Evolutionary conservation across 331 rosid genomes (phyloP), one percentile per base, ranked within the genome.

Genomic region (Saraca asoca): DNA sequence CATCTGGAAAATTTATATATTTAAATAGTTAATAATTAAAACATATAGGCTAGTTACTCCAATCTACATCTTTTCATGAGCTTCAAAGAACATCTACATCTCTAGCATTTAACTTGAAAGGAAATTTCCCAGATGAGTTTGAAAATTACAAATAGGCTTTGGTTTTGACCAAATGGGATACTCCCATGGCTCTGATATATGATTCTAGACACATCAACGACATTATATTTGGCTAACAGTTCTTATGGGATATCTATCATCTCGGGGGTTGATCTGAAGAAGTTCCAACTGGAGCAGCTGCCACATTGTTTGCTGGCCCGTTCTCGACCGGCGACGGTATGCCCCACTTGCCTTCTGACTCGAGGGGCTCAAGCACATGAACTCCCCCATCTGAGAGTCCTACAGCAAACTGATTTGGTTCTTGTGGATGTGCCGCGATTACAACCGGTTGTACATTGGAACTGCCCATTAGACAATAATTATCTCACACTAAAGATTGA

Each of bases 341-440:
- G 0, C 97, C 97, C 97, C 97, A 91, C 79, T 88, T 91, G 59
- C 89, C 95, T 78, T 91, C 97, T 0, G 95, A 82, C 54, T 91
- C 97, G 0, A 85, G 89, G 6, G 97, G 97, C 73, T 91, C 97
- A 56, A 88, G 85, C 38, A 91, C 97, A 57, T 88, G 89, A 75
- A 91, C 97, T 44, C 82, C 95, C 0, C 96, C 96, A 50, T 91
- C 97, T 5, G 93, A 88, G 24, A 91, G 81, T 53, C 97, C 97
- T 56, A 91, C 55, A 4, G 97, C 95, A 73, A 91, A 88, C 69
- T 91, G 95, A 68, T 85, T 88, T 51, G 95, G 71, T 75, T 91
- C 97, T 75, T 82, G 91, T 5, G 97, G 95, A 70, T 91, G 97
- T 5, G 97, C 97, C 4, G 97, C 84, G 4, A 91, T 80, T 77